A percentile compares a stretch with the other conserved stretches of the same genome.
These are phyloP conservation scores for Nepenthes mirabilis DNA, from an alignment of 148 eudicot species.

Conservation along the genomic window DNA sequence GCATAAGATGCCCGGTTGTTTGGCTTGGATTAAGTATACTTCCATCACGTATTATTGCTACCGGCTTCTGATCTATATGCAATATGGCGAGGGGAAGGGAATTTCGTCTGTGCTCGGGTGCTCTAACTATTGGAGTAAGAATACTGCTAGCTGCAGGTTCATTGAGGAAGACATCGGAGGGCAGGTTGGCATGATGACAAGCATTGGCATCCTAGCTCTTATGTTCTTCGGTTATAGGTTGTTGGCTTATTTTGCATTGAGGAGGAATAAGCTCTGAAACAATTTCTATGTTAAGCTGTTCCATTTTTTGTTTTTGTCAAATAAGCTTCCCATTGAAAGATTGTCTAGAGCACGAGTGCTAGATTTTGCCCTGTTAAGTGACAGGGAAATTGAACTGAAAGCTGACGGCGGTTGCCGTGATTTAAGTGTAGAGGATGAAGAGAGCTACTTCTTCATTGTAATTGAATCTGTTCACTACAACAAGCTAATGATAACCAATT, in stretches of 20 bases:
- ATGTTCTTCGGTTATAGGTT: conserved; percentile 63
- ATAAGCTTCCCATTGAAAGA: not conserved
- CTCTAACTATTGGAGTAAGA: conserved; percentile 11
- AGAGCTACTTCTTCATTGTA: too few species aligned
- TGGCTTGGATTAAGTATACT: conserved; percentile 65
- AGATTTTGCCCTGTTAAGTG: conserved; percentile 1
- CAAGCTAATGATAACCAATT: too few species aligned
- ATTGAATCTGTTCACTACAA: too few species aligned
- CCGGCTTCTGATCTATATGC: conserved; percentile 60
- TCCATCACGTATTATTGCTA: conserved; percentile 60
- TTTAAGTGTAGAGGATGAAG: too few species aligned
- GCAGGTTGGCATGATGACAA: conserved; percentile 40
- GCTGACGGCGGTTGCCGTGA: not conserved
- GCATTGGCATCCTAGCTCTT: conserved; percentile 32
- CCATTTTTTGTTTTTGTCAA: not conserved
- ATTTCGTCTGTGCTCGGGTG: conserved; percentile 43
- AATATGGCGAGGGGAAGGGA: conserved; percentile 53
- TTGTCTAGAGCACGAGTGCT: not conserved
- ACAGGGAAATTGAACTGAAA: not conserved
- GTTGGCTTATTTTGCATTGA: conserved; percentile 55
- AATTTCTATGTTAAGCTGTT: not conserved
- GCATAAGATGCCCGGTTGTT: conserved; percentile 54
- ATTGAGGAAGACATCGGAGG: conserved; percentile 59
- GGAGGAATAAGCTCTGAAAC: conserved; percentile 30
- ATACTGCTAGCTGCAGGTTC: conserved; percentile 38